Base-by-base conservation (phyloP, 768 basidiomycete genomes). In the Kwoniella europaea region DNA sequence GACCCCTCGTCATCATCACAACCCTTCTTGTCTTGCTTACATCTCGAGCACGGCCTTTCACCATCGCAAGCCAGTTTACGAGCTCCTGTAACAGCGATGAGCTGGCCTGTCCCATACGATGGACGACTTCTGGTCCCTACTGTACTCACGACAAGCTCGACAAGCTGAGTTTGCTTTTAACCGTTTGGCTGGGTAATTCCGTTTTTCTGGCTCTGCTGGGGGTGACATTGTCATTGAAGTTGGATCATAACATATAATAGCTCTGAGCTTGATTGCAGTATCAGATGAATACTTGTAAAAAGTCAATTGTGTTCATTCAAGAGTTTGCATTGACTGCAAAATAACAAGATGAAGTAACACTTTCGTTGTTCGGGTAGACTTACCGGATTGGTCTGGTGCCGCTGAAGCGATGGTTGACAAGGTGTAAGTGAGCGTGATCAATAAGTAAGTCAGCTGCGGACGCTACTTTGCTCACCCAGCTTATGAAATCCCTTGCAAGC, bases 1-100 rank as follows among this genome's bases (percentile, higher is more conserved):
- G 22, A 18, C 55, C 12, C 15, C 18, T 56, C 55, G 12, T 56
- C 55, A 56, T 56, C 55, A 56, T 56, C 55, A 56, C 55, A 56
- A 4, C n/a, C 55, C 10, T 22, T 56, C 22, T 24, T n/a, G 20
- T 56, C 55, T 56, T 56, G 55, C 3, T 24, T 18, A 56, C 55
- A 56, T 24, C 55, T 56, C 24, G 15, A 12, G 24, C 55, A 56
- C 4, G 55, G 55, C 22, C 55, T 18, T n/a, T 56, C 20, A n/a
- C 55, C 55, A 56, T 56, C 55, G 55, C 55, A 56, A 56, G 55
- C n/a, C n/a, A 56, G 20, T 56, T 56, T 56, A 56, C 55, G 55
- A 24, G 55, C 24, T n/a, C 55, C 55, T 56, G n/a, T 24, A 24
- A 12, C n/a, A 24, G n/a, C 12, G n/a, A n/a, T 56, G n/a, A 56